phyloP scores from a whole-genome alignment of 2,329 filamentous ascomycete species.

The Colletotrichum sp. region DNA sequence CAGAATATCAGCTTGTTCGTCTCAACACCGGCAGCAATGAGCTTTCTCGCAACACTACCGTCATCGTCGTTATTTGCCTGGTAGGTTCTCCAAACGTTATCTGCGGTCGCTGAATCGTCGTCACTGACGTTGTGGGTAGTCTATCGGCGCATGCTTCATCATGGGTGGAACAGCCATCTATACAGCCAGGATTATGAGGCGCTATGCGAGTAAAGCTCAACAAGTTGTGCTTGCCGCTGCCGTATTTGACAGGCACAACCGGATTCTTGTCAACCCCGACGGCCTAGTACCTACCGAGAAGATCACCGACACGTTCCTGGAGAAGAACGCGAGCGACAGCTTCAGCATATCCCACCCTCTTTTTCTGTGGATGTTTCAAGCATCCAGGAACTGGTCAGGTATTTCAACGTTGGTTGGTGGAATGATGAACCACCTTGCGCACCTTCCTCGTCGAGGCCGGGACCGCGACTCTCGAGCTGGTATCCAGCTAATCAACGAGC shows the following conservation, averaged over 20 bases:
- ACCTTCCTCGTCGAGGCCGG: conserved; percentile 44
- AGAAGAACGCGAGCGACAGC: conserved; percentile 69
- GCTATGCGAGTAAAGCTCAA: conserved; percentile 63
- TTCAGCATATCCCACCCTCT: conserved; percentile 79
- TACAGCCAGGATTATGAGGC: conserved; percentile 56
- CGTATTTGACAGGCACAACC: conserved; percentile 70
- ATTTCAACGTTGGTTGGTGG: conserved; percentile 71
- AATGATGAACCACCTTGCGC: conserved; percentile 74
- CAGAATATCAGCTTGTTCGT: conserved; percentile 64
- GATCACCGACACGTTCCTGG: conserved; percentile 79
- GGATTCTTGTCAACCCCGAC: conserved; percentile 72
- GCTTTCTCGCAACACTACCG: conserved; percentile 66
- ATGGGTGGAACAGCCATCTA: conserved; percentile 62
- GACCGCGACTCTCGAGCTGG: conserved; percentile 41
- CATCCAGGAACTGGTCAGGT: conserved; percentile 77
- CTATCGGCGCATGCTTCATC: conserved; percentile 64
- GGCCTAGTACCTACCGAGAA: conserved; percentile 74
- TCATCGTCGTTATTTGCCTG: conserved; percentile 75
- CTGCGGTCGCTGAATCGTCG: neutral
- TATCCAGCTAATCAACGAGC: conserved; percentile 53
- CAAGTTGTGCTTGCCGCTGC: conserved; percentile 65
- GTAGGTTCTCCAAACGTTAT: conserved; percentile 47
- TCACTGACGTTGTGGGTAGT: conserved; percentile 42
- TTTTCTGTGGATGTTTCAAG: conserved; percentile 87
- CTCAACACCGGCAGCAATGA: conserved; percentile 44